phyloP scores from a whole-genome alignment of 257 asterid species.

The Echites panduratus region DNA sequence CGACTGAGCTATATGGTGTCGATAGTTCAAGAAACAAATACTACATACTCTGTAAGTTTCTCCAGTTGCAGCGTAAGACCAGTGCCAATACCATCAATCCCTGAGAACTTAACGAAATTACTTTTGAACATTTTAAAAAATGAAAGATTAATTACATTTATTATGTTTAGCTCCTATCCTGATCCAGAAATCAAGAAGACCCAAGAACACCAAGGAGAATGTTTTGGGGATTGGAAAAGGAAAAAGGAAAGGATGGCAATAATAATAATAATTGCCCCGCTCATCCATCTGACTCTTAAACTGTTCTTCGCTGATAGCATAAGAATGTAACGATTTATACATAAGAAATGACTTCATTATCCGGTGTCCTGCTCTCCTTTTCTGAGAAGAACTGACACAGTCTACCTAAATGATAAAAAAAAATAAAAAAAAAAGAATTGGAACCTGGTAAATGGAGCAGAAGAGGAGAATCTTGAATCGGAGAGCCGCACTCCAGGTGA shows the following conservation, averaged over 20 bases:
- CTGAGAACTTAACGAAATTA: constrained; percentile 24
- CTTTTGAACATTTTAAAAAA: not conserved
- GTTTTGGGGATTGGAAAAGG: no score
- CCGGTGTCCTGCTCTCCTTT: not conserved
- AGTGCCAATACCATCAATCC: constrained; percentile 66
- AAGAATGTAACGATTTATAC: not conserved
- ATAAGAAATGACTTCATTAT: not conserved
- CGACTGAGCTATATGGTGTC: not conserved
- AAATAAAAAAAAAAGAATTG: not conserved
- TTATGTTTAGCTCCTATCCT: not conserved
- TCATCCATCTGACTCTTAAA: no score
- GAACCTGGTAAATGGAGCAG: constrained; percentile 74
- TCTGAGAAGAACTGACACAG: not conserved
- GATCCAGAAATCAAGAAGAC: not conserved
- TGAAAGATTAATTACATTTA: not conserved
- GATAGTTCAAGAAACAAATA: not conserved
- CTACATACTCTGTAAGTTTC: constrained; percentile 45
- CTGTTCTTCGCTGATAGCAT: not conserved
- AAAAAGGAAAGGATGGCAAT: no score
- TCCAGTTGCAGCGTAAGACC: constrained; percentile 59
- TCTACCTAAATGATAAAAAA: not conserved
- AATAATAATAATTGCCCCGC: no score
- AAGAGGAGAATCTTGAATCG: constrained; percentile 40
- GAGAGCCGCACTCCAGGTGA: constrained; percentile 42
- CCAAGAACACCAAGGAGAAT: not conserved